Evolutionary conservation across 805 yeast species (phyloP).

Genomic region (Candida takata): DNA sequence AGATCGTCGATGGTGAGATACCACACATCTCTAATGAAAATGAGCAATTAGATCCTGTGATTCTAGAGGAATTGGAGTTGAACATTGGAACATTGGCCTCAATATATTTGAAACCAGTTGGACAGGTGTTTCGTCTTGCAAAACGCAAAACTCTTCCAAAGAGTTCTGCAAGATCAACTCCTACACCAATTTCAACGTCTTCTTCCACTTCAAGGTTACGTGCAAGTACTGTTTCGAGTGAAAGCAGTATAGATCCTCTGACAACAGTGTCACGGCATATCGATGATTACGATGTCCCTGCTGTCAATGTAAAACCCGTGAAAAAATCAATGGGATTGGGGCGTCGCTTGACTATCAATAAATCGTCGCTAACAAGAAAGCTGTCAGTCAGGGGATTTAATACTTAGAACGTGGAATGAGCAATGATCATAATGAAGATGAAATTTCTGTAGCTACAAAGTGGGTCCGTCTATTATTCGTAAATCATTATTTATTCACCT

Average conservation of each 20-base stretch:
- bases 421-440: too few species aligned
- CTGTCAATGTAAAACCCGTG: slow-evolving; percentile 29
- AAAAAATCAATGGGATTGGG: slow-evolving; percentile 27
- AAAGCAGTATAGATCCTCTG: neutral
- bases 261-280: slow-evolving; percentile 16
- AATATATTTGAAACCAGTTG: slow-evolving; percentile 75
- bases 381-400: slow-evolving; percentile 24
- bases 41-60: slow-evolving; percentile 60
- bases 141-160: slow-evolving; percentile 41
- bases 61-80: slow-evolving; percentile 76
- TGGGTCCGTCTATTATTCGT: too few species aligned
- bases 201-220: slow-evolving; percentile 5
- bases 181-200: slow-evolving; percentile 4
- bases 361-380: slow-evolving; percentile 30
- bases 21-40: slow-evolving; percentile 63
- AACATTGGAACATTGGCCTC: slow-evolving; percentile 80
- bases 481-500: neutral
- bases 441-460: too few species aligned
- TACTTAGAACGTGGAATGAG: too few species aligned
- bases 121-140: slow-evolving; percentile 67
- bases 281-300: slow-evolving; percentile 34
- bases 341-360: slow-evolving; percentile 26
- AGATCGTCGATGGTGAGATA: slow-evolving; percentile 50
- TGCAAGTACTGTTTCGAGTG: slow-evolving; percentile 5
- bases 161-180: slow-evolving; percentile 40